These are phyloP conservation scores for Cenchrus americanus DNA, from an alignment of 176 grass and related monocot genomes.

Conservation along the genomic window DNA sequence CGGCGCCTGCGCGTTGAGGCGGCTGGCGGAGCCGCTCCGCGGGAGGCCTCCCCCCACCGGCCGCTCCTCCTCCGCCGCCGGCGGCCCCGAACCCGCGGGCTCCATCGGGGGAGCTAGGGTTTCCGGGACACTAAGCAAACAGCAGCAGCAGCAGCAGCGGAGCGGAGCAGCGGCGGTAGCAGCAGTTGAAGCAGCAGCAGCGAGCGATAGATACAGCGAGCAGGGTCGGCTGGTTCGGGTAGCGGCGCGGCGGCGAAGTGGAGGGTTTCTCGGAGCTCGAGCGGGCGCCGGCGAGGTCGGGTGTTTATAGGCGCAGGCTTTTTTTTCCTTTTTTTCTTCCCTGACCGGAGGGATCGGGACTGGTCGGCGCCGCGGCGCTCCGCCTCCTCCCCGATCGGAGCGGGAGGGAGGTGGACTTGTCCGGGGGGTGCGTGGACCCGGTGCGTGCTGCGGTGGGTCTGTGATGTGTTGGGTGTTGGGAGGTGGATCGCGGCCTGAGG, in stretches of 20 bases:
- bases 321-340: not conserved
- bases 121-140: not conserved
- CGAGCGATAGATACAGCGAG: not conserved
- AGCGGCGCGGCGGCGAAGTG: not conserved
- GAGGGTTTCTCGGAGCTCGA: constrained; percentile 16
- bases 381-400: constrained; percentile 42
- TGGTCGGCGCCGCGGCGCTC: constrained; percentile 52
- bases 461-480: not conserved
- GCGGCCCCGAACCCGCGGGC: constrained; percentile 33
- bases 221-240: not conserved
- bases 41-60: constrained; percentile 41
- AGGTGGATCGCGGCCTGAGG: not conserved
- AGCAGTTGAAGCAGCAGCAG: not conserved
- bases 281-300: constrained; percentile 48
- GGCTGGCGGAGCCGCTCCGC: constrained; percentile 62
- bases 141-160: not conserved
- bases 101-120: constrained; percentile 68
- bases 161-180: not conserved
- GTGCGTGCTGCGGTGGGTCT: not conserved
- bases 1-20: constrained; percentile 86
- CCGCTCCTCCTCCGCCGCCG: constrained; percentile 30
- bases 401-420: not conserved
- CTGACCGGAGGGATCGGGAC: constrained; percentile 13
- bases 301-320: constrained; percentile 19
- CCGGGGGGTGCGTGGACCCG: not conserved